These are phyloP conservation scores for Cercospora zeina DNA, from an alignment of 2,329 filamentous ascomycete genomes.

Conservation along the genomic window DNA sequence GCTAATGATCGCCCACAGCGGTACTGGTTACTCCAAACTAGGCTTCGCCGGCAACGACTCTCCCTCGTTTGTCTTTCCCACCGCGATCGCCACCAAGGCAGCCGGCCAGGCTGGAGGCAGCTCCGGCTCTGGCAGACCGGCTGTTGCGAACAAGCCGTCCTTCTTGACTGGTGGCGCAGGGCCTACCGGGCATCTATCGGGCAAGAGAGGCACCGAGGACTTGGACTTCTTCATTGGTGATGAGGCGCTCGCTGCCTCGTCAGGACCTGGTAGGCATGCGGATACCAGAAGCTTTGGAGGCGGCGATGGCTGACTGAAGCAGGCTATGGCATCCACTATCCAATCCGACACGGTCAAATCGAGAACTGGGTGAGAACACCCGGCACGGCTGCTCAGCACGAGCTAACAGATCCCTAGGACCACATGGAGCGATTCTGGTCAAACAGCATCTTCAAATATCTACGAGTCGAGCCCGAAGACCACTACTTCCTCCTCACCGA, in stretches of 20 bases:
- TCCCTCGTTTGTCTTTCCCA: slow-evolving; percentile 98
- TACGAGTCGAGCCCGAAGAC: slow-evolving; percentile 96
- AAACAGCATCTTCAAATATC: slow-evolving; percentile 99
- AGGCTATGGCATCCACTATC: slow-evolving; percentile 96
- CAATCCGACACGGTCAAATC: slow-evolving; percentile 95
- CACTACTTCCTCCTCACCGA: slow-evolving; percentile 98
- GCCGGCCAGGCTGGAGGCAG: slow-evolving; percentile 61
- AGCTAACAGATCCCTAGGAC: slow-evolving; percentile 59
- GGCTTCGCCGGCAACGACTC: slow-evolving; percentile 99
- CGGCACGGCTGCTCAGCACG: background rate
- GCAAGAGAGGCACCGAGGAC: slow-evolving; percentile 94
- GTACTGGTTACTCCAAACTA: slow-evolving; percentile 98
- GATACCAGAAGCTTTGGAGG: background rate
- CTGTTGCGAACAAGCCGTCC: slow-evolving; percentile 90
- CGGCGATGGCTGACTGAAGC: slow-evolving; percentile 26
- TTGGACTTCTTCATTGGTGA: slow-evolving; percentile 99
- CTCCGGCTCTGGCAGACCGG: slow-evolving; percentile 82
- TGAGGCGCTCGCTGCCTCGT: slow-evolving; percentile 81
- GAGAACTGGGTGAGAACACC: slow-evolving; percentile 80
- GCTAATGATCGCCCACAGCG: slow-evolving; percentile 59
- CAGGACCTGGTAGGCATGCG: slow-evolving; percentile 68
- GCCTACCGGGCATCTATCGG: slow-evolving; percentile 75
- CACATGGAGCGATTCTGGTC: slow-evolving; percentile 99
- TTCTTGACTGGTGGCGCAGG: slow-evolving; percentile 91
- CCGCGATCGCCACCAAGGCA: slow-evolving; percentile 94